Percentiles rank a stretch among this genome's conserved stretches.
These are phyloP conservation scores for Erodium texanum DNA, from an alignment of 441 rosid genomes.

Conservation along the genomic window DNA sequence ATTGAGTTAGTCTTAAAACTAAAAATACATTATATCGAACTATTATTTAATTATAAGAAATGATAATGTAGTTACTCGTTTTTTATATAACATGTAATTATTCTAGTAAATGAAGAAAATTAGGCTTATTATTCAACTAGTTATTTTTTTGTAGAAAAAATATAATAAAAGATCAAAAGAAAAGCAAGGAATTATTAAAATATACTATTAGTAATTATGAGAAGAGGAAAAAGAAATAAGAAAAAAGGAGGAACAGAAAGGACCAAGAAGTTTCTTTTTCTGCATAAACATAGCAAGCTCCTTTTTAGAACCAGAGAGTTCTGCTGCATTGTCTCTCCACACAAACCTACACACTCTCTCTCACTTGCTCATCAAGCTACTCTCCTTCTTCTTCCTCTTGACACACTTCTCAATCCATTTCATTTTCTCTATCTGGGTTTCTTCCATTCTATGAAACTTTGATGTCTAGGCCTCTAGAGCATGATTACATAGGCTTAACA, in stretches of 20 bases:
- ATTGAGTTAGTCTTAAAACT: too few species aligned
- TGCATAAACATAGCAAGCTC: slow-evolving; percentile 33
- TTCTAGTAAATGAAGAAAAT: too few species aligned
- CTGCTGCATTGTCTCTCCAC: not conserved
- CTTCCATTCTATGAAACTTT: slow-evolving; percentile 18
- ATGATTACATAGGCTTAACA: slow-evolving; percentile 53
- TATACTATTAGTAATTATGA: not conserved
- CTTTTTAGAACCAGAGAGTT: slow-evolving; percentile 14
- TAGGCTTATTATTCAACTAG: too few species aligned
- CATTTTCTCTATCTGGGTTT: not conserved
- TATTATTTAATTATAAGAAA: too few species aligned
- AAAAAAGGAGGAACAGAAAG: slow-evolving; percentile 27
- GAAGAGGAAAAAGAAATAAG: not conserved
- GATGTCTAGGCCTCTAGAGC: slow-evolving; percentile 50
- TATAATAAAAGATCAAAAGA: not conserved
- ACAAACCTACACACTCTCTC: not conserved
- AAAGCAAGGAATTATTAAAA: not conserved
- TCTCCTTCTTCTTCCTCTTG: slow-evolving; percentile 1
- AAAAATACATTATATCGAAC: too few species aligned
- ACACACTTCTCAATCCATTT: slow-evolving; percentile 2
- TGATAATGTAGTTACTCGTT: too few species aligned
- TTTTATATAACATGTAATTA: too few species aligned
- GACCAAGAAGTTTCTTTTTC: slow-evolving; percentile 37
- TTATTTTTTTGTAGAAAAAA: not conserved
- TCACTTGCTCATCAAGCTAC: not conserved